Conservation (phyloP, 345 rosid species). For the Boechera stricta region DNA sequence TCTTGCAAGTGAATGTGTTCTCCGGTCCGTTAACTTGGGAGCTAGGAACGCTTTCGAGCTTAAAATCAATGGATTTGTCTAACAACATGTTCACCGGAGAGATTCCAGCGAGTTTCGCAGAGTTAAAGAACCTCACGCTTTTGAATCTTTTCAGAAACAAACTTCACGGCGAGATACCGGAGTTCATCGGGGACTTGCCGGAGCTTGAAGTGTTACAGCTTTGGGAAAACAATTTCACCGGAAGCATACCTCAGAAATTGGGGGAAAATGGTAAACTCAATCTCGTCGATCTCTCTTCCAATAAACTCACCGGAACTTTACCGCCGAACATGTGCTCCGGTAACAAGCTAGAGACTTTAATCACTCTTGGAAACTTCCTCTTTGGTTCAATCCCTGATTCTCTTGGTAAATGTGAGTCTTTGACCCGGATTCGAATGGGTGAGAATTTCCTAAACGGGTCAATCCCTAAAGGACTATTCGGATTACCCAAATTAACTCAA, state of each 20-base stretch:
- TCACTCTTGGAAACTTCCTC: constrained; percentile 72
- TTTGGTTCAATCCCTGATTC: constrained; percentile 82
- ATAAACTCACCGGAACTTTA: constrained; percentile 74
- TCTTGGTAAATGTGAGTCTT: constrained; percentile 69
- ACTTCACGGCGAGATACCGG: constrained; percentile 80
- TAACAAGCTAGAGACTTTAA: constrained; percentile 67
- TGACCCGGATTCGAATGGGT: constrained; percentile 87
- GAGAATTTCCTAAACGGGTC: constrained; percentile 86
- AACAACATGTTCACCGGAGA: constrained; percentile 83
- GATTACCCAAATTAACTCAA: constrained; percentile 70
- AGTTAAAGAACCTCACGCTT: constrained; percentile 71
- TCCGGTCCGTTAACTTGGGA: constrained; percentile 66
- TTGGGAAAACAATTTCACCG: constrained; percentile 93
- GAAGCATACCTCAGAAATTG: constrained; percentile 64
- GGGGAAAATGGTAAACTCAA: constrained; percentile 68
- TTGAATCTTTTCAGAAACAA: constrained; percentile 84
- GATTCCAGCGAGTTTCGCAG: constrained; percentile 61
- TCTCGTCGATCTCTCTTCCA: constrained; percentile 77
- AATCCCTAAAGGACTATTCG: constrained; percentile 77
- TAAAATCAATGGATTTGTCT: constrained; percentile 87
- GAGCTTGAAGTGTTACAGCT: constrained; percentile 80
- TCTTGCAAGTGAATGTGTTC: constrained; percentile 80
- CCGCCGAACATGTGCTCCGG: constrained; percentile 80
- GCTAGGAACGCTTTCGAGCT: constrained; percentile 66
- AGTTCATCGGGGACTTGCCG: constrained; percentile 76